Evolutionary conservation across 169 alveolate genomes (phyloP), one percentile per base, ranked within the genome.

Genomic region (Hepatocystis sp.): DNA sequence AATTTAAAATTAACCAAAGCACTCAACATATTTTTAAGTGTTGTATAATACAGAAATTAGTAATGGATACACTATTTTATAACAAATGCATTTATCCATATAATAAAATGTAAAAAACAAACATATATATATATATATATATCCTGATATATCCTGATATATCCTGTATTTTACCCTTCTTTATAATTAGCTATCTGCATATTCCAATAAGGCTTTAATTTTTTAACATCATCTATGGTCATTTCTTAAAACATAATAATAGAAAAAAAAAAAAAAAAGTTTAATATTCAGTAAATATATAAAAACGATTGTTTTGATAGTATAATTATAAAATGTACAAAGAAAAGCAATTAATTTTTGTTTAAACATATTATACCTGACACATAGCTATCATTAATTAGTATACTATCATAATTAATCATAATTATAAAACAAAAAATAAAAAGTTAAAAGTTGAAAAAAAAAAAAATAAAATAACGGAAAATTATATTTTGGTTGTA

Each of bases 331-430:
- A 67, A 36, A 25, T 3, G 39, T 67, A 36, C 21, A 42, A n/a
- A 52, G 67, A 52, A 30, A 40, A 15, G 28, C 21, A 52, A 21
- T 8, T 44, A 21, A 52, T 15, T 52, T 46, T 67, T 23, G 15
- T 19, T 1, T 5, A n/a, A n/a, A n/a, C 46, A 2, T 44, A 1
- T 15, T 36, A n/a, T 56, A 71, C 86, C 86, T 21, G 86, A 71
- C 46, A 71, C 44, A 71, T 25, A 28, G 34, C 58, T 76, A 58
- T 71, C 86, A 23, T 71, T 58, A 56, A 71, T 71, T 17, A 71
- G 51, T 71, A 71, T 71, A 44, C 86, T 71, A 58, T 71, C 86
- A 71, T 71, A 71, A 52, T 71, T 71, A 56, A 71, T 58, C 86
- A 71, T 71, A 71, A 56, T 71, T 71, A 56, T 71, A 58, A 32